Evolutionary conservation across 768 basidiomycete species (phyloP).

Genomic region (Russula virescens): DNA sequence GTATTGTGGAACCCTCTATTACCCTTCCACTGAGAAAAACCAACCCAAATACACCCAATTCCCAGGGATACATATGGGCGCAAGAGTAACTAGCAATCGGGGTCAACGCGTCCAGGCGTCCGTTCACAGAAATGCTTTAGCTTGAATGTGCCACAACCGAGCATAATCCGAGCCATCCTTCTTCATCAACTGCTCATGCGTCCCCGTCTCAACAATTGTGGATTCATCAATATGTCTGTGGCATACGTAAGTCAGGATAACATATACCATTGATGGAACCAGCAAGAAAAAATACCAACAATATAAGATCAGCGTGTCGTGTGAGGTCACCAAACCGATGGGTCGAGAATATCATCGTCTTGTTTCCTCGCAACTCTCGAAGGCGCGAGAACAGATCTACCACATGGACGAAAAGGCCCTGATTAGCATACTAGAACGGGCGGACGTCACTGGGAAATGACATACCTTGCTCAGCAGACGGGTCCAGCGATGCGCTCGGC

Average conservation of each 20-base stretch:
- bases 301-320: slow-evolving; percentile 39
- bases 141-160: slow-evolving; percentile 68
- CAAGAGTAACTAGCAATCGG: too few species aligned
- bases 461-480: slow-evolving; percentile 66
- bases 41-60: too few species aligned
- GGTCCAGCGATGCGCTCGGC: slow-evolving; percentile 68
- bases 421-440: neutral
- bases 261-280: neutral
- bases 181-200: slow-evolving; percentile 53
- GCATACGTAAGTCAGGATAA: neutral
- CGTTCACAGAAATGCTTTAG: slow-evolving; percentile 48
- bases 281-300: neutral
- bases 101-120: too few species aligned
- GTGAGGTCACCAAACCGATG: slow-evolving; percentile 68
- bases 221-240: slow-evolving; percentile 65
- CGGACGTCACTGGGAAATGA: neutral
- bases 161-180: slow-evolving; percentile 57
- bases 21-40: too few species aligned
- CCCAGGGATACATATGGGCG: too few species aligned
- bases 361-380: slow-evolving; percentile 59
- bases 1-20: too few species aligned
- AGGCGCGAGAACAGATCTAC: slow-evolving; percentile 66
- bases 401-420: neutral
- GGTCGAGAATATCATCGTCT: slow-evolving; percentile 80
- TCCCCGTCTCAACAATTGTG: slow-evolving; percentile 56